A percentile compares a stretch with the other conserved stretches of the same genome.
Conservation (phyloP, 2,329 filamentous ascomycete genomes). For the Sarocladium kiliense region DNA sequence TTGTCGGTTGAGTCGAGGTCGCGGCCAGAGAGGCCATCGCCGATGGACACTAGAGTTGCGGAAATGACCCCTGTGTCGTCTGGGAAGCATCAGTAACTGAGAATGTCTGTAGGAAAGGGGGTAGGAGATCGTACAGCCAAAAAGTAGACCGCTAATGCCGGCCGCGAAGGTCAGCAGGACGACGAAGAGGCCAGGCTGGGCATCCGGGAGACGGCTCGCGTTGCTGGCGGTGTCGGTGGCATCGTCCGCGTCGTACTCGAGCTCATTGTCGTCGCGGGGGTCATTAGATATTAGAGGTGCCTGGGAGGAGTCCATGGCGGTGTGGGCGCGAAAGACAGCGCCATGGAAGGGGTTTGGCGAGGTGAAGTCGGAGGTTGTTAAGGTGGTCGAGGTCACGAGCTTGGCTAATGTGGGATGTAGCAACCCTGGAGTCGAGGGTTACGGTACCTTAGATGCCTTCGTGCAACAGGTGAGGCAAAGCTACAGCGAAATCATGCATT, state of each 20-base stretch:
- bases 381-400: neutral
- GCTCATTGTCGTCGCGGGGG: constrained; percentile 21
- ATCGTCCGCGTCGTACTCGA: constrained; percentile 24
- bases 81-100: constrained; percentile 20
- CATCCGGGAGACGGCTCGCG: constrained; percentile 10
- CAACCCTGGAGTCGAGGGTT: too few relatives aligned
- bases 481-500: too few relatives aligned
- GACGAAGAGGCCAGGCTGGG: constrained; percentile 44
- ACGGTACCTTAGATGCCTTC: too few relatives aligned
- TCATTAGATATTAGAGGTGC: constrained; percentile 31
- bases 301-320: constrained; percentile 29
- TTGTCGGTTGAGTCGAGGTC: constrained; percentile 59
- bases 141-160: constrained; percentile 61
- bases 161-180: constrained; percentile 60
- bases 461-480: too few relatives aligned
- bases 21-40: constrained; percentile 50
- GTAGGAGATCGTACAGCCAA: constrained; percentile 52
- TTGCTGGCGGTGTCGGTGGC: constrained; percentile 22
- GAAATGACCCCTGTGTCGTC: constrained; percentile 67
- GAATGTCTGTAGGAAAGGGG: neutral
- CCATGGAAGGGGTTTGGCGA: neutral
- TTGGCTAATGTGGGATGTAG: too few relatives aligned
- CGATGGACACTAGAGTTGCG: constrained; percentile 61
- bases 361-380: neutral
- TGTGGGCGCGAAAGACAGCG: neutral